Conservation (phyloP, 2,329 filamentous ascomycete species). For the Coniella lustricola region DNA sequence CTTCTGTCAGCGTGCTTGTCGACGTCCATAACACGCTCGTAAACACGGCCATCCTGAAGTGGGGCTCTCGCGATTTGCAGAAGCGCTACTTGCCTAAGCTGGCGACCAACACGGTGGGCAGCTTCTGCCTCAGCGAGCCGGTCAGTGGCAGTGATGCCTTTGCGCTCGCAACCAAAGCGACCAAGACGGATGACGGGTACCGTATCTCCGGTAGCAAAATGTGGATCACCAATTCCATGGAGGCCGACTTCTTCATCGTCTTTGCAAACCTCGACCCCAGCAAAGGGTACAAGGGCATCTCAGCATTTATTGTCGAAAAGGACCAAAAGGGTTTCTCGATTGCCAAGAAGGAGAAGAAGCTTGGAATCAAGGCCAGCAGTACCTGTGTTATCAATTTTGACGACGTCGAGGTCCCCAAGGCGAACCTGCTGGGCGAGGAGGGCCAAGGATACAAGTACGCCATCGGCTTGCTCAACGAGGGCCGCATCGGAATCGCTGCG, state of each 20-base stretch:
- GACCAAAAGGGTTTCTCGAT: constrained; percentile 82
- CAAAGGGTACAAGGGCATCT: constrained; percentile 95
- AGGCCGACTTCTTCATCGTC: constrained; percentile 92
- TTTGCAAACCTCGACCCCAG: constrained; percentile 91
- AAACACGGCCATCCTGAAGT: constrained; percentile 87
- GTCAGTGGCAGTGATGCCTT: constrained; percentile 94
- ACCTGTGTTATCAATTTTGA: constrained; percentile 98
- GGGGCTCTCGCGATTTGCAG: constrained; percentile 68
- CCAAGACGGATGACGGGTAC: constrained; percentile 76
- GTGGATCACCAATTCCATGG: constrained; percentile 99
- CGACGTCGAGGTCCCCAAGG: constrained; percentile 83
- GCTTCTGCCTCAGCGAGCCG: constrained; percentile 89
- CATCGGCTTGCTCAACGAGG: constrained; percentile 89
- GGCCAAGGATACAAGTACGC: constrained; percentile 98
- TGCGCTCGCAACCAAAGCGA: constrained; percentile 84
- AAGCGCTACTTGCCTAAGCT: constrained; percentile 84
- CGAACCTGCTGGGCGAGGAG: constrained; percentile 79
- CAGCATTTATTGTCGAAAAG: constrained; percentile 92
- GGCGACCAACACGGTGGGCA: constrained; percentile 82
- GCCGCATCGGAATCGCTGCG: constrained; percentile 92
- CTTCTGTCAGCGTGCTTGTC: constrained; percentile 87
- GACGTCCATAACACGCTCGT: constrained; percentile 98
- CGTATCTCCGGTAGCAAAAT: constrained; percentile 90
- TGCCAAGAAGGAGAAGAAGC: constrained; percentile 99
- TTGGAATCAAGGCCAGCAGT: constrained; percentile 90